phyloP scores from a whole-genome alignment of 179 eudicot species.

The Spergularia azorica region DNA sequence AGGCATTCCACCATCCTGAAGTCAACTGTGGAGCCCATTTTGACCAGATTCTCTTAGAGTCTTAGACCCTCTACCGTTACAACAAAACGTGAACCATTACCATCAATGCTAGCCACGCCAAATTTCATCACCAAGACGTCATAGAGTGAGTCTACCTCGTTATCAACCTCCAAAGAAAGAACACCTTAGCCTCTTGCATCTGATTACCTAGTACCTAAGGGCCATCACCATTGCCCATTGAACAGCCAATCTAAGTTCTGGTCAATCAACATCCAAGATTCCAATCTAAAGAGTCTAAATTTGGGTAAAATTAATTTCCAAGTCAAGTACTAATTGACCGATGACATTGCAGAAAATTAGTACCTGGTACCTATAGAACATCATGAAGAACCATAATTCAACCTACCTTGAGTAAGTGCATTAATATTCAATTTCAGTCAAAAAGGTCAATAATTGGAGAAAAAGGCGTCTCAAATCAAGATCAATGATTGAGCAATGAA shows the following conservation, averaged over 20 bases:
- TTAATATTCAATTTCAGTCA: neutral
- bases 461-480: neutral
- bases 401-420: too few species aligned
- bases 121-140: too few species aligned
- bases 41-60: neutral
- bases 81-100: too few species aligned
- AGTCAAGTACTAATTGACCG: neutral
- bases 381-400: too few species aligned
- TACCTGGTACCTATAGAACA: neutral
- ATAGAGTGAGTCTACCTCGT: too few species aligned
- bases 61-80: too few species aligned
- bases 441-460: neutral
- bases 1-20: neutral
- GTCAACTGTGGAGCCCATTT: neutral
- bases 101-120: neutral
- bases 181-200: too few species aligned
- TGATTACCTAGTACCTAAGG: too few species aligned
- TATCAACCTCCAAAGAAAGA: too few species aligned
- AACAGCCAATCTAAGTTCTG: too few species aligned
- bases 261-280: too few species aligned
- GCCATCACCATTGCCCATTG: too few species aligned
- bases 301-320: neutral
- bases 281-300: neutral
- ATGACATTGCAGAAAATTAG: neutral
- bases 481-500: neutral